Conservation (phyloP, 2,329 filamentous ascomycete species). For the Exophiala dermatitidis region DNA sequence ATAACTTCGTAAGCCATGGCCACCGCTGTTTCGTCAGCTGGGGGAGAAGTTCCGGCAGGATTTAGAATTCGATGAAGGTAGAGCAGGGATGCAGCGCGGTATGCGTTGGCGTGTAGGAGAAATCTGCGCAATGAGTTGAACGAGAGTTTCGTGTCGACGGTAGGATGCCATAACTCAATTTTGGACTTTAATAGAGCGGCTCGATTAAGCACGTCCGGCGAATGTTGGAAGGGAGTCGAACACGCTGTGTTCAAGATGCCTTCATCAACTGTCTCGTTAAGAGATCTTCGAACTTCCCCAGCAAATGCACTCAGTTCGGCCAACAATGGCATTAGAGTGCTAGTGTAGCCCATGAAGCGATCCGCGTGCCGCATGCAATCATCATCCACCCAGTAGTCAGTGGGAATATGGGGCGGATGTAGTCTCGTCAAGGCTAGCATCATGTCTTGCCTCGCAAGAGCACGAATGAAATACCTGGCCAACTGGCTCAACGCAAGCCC, state of each 20-base stretch:
- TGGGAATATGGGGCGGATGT: slow-evolving; percentile 26
- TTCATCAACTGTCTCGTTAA: background rate
- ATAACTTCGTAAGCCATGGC: slow-evolving; percentile 30
- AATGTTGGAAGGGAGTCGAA: background rate
- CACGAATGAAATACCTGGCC: slow-evolving; percentile 31
- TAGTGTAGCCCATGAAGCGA: slow-evolving; percentile 31
- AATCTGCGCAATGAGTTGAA: slow-evolving; percentile 28
- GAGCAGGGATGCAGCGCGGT: slow-evolving; percentile 27
- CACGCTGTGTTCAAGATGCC: background rate
- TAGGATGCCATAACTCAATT: slow-evolving; percentile 26
- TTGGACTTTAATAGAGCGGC: slow-evolving; percentile 2
- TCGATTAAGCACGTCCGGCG: background rate
- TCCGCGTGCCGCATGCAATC: slow-evolving; percentile 24
- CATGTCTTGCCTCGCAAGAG: slow-evolving; percentile 31
- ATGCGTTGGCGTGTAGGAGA: slow-evolving; percentile 29
- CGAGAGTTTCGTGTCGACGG: slow-evolving; percentile 21
- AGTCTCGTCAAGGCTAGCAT: slow-evolving; percentile 28
- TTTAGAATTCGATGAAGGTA: slow-evolving; percentile 29
- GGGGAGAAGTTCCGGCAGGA: slow-evolving; percentile 22
- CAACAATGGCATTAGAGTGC: slow-evolving; percentile 30
- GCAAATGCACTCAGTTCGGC: slow-evolving; percentile 29
- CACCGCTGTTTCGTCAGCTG: slow-evolving; percentile 26
- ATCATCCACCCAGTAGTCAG: slow-evolving; percentile 29
- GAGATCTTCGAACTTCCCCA: slow-evolving; percentile 25
- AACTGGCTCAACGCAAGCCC: slow-evolving; percentile 27